These are phyloP conservation scores for Chlamydomonas sp. DNA, from an alignment of 139 green algal species.

Conservation along the genomic window DNA sequence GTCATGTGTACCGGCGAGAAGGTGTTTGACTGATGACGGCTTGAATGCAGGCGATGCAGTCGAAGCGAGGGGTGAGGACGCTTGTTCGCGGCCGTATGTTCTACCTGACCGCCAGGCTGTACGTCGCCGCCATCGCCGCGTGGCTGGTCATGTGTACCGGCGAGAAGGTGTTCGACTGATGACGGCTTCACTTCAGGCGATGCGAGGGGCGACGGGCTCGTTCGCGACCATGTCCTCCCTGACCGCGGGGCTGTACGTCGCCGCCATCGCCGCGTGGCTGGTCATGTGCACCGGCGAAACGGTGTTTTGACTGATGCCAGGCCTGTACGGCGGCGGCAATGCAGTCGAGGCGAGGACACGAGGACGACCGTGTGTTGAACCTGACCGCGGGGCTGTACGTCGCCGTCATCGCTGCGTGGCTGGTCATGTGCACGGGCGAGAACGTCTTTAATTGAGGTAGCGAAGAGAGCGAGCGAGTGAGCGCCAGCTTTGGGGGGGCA, in stretches of 20 bases:
- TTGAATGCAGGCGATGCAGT: no score
- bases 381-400: constrained; percentile 71
- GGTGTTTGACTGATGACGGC: no score
- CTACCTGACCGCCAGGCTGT: constrained; percentile 64
- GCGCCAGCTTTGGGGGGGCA: no score
- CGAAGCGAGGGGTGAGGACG: no score
- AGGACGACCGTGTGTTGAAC: no score
- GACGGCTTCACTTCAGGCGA: no score
- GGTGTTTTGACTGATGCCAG: no score
- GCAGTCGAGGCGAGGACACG: no score
- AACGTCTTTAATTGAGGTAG: constrained; percentile 56
- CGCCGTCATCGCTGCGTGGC: constrained; percentile 59
- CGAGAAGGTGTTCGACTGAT: constrained; percentile 49
- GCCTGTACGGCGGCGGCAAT: no score
- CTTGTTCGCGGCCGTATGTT: no score
- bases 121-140: constrained; percentile 56
- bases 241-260: constrained; percentile 67
- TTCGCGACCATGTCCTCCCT: constrained; percentile 70
- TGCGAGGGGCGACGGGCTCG: constrained; percentile 59
- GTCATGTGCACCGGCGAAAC: constrained; percentile 42
- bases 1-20: constrained; percentile 42
- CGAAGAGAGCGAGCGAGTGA: no score
- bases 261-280: constrained; percentile 62
- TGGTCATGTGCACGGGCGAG: constrained; percentile 45
- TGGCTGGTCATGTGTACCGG: constrained; percentile 57